A percentile compares a stretch with the other conserved stretches of the same genome.
Conservation (phyloP, 352 stramenopile species). For the Pythium phragmiticola region DNA sequence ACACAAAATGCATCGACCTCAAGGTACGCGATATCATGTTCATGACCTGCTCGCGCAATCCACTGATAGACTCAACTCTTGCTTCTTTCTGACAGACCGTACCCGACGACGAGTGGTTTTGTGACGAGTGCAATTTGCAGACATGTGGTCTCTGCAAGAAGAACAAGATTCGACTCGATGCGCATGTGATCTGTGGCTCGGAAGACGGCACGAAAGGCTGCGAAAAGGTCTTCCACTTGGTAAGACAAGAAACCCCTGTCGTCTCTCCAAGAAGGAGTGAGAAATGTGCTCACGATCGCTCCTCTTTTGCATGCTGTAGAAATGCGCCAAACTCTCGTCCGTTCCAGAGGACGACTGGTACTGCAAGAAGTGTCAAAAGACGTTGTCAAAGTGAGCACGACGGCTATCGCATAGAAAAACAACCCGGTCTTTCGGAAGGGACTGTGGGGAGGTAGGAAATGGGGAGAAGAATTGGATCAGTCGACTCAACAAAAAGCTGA, state of each 20-base stretch:
- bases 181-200: slow-evolving; percentile 88
- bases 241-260: slow-evolving; percentile 27
- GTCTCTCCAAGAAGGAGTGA: not conserved
- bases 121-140: slow-evolving; percentile 83
- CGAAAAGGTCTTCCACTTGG: slow-evolving; percentile 87
- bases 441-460: not conserved
- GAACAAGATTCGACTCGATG: slow-evolving; percentile 87
- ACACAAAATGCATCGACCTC: slow-evolving; percentile 82
- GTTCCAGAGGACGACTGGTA: slow-evolving; percentile 89
- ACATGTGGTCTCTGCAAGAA: slow-evolving; percentile 82
- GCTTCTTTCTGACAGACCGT: slow-evolving; percentile 30
- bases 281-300: not conserved
- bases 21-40: slow-evolving; percentile 28
- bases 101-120: slow-evolving; percentile 87
- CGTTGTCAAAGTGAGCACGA: slow-evolving; percentile 30
- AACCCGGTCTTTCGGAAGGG: not conserved
- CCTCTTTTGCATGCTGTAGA: slow-evolving; percentile 38
- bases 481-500: slow-evolving; percentile 11
- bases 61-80: not conserved
- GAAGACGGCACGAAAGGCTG: slow-evolving; percentile 87
- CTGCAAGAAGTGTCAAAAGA: slow-evolving; percentile 71
- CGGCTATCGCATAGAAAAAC: too few relatives aligned
- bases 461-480: not conserved
- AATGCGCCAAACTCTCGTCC: slow-evolving; percentile 77
- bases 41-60: not conserved